phyloP scores from a whole-genome alignment of 345 rosid species.

The Eucalyptus victrix region DNA sequence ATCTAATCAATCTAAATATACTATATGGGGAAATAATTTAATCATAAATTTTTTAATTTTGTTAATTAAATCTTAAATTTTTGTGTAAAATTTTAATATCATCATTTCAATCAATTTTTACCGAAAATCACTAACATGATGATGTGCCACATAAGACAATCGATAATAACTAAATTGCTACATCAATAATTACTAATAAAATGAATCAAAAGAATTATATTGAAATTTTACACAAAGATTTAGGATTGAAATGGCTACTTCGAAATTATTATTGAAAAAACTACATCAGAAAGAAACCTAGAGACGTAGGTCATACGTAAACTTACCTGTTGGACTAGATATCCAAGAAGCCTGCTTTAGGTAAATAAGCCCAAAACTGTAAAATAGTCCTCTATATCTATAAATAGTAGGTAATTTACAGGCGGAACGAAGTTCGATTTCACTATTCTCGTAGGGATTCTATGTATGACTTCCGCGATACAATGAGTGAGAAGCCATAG shows the following conservation, averaged over 20 bases:
- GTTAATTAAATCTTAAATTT: not conserved
- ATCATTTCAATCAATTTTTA: rapidly evolving
- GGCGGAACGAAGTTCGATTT: not conserved
- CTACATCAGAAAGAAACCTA: too few relatives aligned
- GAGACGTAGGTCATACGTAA: too few relatives aligned
- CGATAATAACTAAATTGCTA: rapidly evolving
- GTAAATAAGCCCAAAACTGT: not conserved
- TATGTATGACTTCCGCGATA: not conserved
- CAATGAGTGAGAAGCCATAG: not conserved
- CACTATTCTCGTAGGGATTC: not conserved
- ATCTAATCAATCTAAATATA: too few relatives aligned
- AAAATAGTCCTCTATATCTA: too few relatives aligned
- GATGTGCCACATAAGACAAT: too few relatives aligned
- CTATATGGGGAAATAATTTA: rapidly evolving
- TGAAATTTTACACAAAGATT: rapidly evolving
- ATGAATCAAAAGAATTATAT: too few relatives aligned
- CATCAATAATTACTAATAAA: rapidly evolving
- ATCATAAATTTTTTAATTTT: not conserved
- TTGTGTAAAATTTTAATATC: rapidly evolving
- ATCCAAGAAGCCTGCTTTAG: not conserved
- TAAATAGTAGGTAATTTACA: not conserved
- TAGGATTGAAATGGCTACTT: not conserved
- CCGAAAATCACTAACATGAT: rapidly evolving
- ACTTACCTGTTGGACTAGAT: too few relatives aligned
- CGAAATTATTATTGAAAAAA: not conserved